Base-by-base conservation (phyloP, 2,329 filamentous ascomycete species). In the Aspergillus melleus region DNA sequence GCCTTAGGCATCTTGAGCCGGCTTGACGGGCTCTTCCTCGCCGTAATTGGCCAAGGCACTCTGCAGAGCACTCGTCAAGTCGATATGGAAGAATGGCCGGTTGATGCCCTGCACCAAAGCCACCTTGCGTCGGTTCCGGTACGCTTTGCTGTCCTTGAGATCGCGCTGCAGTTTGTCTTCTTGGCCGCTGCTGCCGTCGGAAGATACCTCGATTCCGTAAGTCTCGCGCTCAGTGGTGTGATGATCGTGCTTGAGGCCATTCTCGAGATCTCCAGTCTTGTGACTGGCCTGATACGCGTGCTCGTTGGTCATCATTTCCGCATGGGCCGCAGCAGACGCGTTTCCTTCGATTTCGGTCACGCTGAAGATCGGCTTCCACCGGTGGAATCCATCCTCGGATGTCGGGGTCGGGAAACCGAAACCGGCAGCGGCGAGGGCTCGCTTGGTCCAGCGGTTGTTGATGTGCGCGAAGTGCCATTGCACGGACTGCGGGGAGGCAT, bases 401-500 rank as follows among this genome's bases (percentile, higher is more conserved):
- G 79, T 69, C 0, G 83, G 78, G 0, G 87, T 86, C 2, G 92
- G 92, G 72, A 90, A 92, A 1, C 94, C 94, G 70, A 98, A 98
- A 12, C 94, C 94, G 24, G 90, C 94, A 2, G 90, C 87, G 4
- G 89, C 89, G 49, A 98, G 87, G 4, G 91, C 93, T 32, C 92
- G 90, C 80, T 96, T 96, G 24, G 92, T 94, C 94, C 94, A 97
- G 59, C 91, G 86, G 80, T 95, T 97, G 79, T 89, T 92, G 79
- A 98, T 90, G 76, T 88, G 90, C n/a, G 93, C 91, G 64, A 98
- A 89, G 76, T 98, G 95, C 93, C 94, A 98, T 74, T 97, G 92
- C 4, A 98, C 93, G 2, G 84, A 82, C 20, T 92, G 87, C 0
- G 94, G 94, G 0, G 89, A 76, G 0, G 92, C 86, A 72, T 96